Evolutionary conservation across 306 rosid genomes (phyloP), one percentile per base, ranked within the genome.

Genomic region (Dryas alaskensis): DNA sequence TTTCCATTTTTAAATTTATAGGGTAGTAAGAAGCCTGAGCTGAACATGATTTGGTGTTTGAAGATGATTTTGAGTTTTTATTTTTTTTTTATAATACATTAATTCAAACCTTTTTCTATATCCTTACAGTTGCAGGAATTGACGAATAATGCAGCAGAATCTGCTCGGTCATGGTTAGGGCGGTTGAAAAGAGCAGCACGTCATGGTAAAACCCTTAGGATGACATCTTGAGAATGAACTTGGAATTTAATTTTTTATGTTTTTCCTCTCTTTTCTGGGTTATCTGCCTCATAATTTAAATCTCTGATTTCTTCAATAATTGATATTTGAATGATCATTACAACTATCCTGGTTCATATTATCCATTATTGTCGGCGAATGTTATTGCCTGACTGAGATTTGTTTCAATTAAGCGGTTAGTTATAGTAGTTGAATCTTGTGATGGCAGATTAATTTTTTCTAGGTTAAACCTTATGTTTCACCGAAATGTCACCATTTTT

Each of bases 151-250:
- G 89, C 97, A 31, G 92, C 93, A 62, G 96, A 87, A 70, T 69
- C 60, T 77, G 90, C 97, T 57, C 87, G 60, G 65, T 80, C 85
- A 67, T 94, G 97, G 97, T 81, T 92, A 82, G 83, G 85, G 72
- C 80, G 69, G 79, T 95, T 93, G 55, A 94, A 80, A 82, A 87
- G 86, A 79, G 92, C 88, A 66, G 86, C 97, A 66, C 80, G 89
- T 68, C 89, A 64, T 61, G 99, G 99, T 89, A 85, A 67, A 76
- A 68, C 47, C 14, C 47, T 69, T 19, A 53, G 60, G 53, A 54
- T 8, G 61, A 53, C 44, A 12, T 54, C 43, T 3, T 49, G 42
- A 0, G 46, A 62, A 49, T 13, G 37, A 31, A 31, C 37, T 31
- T 31, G 37, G 37, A 31, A 31, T 31, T 31, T 31, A 31, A 22